phyloP scores from a whole-genome alignment of 192 early-diverging fungal species.

The Coemansia sp. region DNA sequence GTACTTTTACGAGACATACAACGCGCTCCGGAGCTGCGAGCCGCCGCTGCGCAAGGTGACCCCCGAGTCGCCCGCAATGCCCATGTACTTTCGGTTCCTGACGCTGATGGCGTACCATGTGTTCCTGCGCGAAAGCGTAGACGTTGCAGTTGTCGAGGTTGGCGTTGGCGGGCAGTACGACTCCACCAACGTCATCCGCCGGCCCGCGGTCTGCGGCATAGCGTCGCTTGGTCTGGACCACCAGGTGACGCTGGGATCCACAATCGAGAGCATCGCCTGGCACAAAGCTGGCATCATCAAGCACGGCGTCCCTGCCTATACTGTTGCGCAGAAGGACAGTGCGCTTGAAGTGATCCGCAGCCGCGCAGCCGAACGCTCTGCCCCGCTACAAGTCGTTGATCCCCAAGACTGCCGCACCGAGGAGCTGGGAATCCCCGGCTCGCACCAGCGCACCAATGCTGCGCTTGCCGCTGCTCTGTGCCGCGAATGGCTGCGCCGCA shows the following conservation, averaged over 20 bases:
- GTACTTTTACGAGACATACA: conserved; percentile 88
- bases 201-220: conserved; percentile 77
- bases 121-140: conserved; percentile 80
- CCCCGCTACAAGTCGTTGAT: conserved; percentile 43
- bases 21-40: conserved; percentile 56
- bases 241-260: conserved; percentile 65
- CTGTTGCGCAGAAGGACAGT: conserved; percentile 66
- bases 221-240: conserved; percentile 82
- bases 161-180: conserved; percentile 86
- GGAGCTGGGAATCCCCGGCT: conserved; percentile 71
- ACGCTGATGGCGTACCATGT: conserved; percentile 88
- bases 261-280: conserved; percentile 76
- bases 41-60: conserved; percentile 33
- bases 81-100: conserved; percentile 90
- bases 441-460: conserved; percentile 85
- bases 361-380: conserved; percentile 66
- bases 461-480: conserved; percentile 73
- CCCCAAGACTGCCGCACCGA: neutral
- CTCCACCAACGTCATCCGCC: conserved; percentile 74
- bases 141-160: conserved; percentile 79
- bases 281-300: conserved; percentile 87
- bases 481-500: conserved; percentile 65
- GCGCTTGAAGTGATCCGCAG: conserved; percentile 67
- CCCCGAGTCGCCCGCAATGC: conserved; percentile 31
- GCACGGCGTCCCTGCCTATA: conserved; percentile 64